phyloP scores from a whole-genome alignment of 805 yeast species.

The Sugiyamaella americana region DNA sequence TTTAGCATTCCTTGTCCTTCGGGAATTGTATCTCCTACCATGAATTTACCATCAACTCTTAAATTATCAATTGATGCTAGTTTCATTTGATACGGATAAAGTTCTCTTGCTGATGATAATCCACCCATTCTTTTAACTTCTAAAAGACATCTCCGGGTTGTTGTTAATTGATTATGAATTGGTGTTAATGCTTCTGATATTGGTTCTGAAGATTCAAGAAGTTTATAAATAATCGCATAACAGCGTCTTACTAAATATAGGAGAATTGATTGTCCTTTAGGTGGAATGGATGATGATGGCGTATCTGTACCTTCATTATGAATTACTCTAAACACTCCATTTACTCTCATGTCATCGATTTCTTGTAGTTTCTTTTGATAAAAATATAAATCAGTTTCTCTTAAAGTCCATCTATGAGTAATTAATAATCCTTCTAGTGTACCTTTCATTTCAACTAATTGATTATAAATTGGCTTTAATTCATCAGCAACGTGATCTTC shows the following conservation, averaged over 20 bases:
- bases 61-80: slow-evolving; percentile 81
- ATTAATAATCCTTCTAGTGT: slow-evolving; percentile 76
- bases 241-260: slow-evolving; percentile 82
- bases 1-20: slow-evolving; percentile 97
- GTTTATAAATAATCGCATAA: slow-evolving; percentile 82
- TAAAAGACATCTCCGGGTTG: slow-evolving; percentile 82
- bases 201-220: slow-evolving; percentile 89
- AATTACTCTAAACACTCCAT: slow-evolving; percentile 49
- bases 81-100: slow-evolving; percentile 94
- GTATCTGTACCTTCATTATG: slow-evolving; percentile 21
- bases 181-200: slow-evolving; percentile 92
- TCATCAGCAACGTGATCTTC: slow-evolving; percentile 39
- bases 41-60: slow-evolving; percentile 87
- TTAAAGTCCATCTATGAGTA: slow-evolving; percentile 94
- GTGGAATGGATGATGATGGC: slow-evolving; percentile 14
- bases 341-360: slow-evolving; percentile 66
- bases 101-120: slow-evolving; percentile 74
- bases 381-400: slow-evolving; percentile 88
- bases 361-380: slow-evolving; percentile 69
- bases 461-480: slow-evolving; percentile 55
- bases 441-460: slow-evolving; percentile 58
- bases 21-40: slow-evolving; percentile 82
- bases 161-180: slow-evolving; percentile 84
- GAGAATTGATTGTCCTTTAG: slow-evolving; percentile 38
- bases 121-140: slow-evolving; percentile 94